Base-by-base conservation (phyloP, 139 green algal species). In the Coelastrella sp. region DNA sequence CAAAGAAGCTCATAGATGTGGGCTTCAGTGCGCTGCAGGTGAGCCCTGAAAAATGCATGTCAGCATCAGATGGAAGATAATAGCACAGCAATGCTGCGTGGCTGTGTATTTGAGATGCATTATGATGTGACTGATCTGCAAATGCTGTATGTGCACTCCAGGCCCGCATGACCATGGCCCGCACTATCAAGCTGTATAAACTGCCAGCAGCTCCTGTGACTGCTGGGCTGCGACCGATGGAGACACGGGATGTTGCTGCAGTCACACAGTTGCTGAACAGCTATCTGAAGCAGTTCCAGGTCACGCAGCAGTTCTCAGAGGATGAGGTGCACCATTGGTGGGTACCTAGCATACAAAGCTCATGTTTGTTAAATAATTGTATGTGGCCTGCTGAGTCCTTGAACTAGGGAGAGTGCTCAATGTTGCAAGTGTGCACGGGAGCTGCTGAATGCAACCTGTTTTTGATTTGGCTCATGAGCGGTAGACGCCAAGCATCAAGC, bases 1-100 rank as follows among this genome's bases (percentile, higher is more conserved):
- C 97, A 11, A 98, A 98, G 89, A 99, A 99, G 94, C 95, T 99
- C 61, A 98, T 99, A 63, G 95, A 97, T 59, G 93, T 99, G 10
- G 94, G 96, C 25, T 99, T 99, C 94, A 98, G 96, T 10, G 88
- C 92, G 7, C 94, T 99, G 6, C 70, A 85, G 87, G 94, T 96
- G 80, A 78, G 70, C 35, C 35, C 35, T 49, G 35, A 49, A 1
- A 49, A 3, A 49, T 49, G 35, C 65, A 73, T 17, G 65, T 15
- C 65, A 15, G 14, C 4, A 73, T 73, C 14, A 73, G 65, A 3
- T 49, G 35, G 35, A 49, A 49, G 3, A 5, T 3, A 49, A 49
- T 3, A 49, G 35, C 35, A 49, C 35, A 49, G 35, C 35, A 49
- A 49, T 49, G 35, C 35, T 49, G 35, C 35, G 35, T 49, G 35